phyloP scores from a whole-genome alignment of 495 filamentous ascomycete species.

The Neurospora pannonica region DNA sequence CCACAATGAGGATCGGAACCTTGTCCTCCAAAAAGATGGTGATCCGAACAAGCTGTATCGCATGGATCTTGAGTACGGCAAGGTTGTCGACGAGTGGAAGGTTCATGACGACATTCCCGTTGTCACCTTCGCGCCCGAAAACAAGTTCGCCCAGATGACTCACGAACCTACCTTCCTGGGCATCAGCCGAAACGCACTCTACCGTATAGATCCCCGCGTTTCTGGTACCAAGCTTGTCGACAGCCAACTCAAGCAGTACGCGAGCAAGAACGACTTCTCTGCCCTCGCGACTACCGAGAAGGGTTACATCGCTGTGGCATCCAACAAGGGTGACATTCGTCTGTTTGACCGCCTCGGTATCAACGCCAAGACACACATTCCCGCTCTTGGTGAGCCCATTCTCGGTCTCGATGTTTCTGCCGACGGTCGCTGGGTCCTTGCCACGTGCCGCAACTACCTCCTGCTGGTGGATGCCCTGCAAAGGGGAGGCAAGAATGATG shows the following conservation, averaged over 20 bases:
- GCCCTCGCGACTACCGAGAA: constrained; percentile 88
- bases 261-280: constrained; percentile 92
- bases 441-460: constrained; percentile 89
- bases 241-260: constrained; percentile 86
- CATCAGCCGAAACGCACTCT: constrained; percentile 82
- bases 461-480: constrained; percentile 87
- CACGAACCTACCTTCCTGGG: constrained; percentile 90
- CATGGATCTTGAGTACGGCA: constrained; percentile 97
- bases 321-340: constrained; percentile 94
- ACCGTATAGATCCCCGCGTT: constrained; percentile 86
- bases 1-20: constrained; percentile 81
- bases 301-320: constrained; percentile 92
- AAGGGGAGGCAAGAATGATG: constrained; percentile 88
- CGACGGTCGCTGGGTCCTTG: constrained; percentile 91
- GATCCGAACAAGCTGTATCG: constrained; percentile 91
- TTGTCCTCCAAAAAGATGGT: constrained; percentile 79
- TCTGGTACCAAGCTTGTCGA: constrained; percentile 89
- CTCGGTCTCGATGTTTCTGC: constrained; percentile 90
- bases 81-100: constrained; percentile 99
- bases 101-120: constrained; percentile 96
- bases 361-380: constrained; percentile 94
- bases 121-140: constrained; percentile 82
- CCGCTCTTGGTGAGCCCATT: constrained; percentile 89
- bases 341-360: constrained; percentile 94
- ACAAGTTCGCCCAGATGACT: constrained; percentile 98